Conservation (phyloP, 768 basidiomycete species). For the Pisolithus albus region DNA sequence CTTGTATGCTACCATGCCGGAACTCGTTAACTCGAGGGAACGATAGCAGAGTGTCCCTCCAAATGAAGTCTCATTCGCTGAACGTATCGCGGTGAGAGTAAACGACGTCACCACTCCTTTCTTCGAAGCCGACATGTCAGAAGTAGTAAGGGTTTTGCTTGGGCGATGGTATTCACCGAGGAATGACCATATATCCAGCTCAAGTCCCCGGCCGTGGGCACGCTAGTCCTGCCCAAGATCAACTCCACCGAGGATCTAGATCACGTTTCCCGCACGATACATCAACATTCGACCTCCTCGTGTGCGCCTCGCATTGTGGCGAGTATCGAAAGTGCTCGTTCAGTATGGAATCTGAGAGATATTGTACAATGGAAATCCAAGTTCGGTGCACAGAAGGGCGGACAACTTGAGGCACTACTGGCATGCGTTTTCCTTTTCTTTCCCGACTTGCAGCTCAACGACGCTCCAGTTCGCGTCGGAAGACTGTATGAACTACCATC, state of each 20-base stretch:
- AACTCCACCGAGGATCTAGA: slow-evolving; percentile 63
- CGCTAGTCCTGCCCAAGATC: slow-evolving; percentile 82
- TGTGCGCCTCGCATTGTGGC: slow-evolving; percentile 58
- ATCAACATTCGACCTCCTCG: slow-evolving; percentile 17
- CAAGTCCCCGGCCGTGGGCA: slow-evolving; percentile 40
- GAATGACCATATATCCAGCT: slow-evolving; percentile 1
- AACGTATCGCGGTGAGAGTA: slow-evolving; percentile 62
- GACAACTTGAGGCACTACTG: slow-evolving; percentile 56
- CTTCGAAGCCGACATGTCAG: slow-evolving; percentile 56
- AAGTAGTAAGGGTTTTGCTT: slow-evolving; percentile 40
- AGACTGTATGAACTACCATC: slow-evolving; percentile 55
- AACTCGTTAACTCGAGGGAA: slow-evolving; percentile 12
- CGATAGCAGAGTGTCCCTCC: slow-evolving; percentile 15
- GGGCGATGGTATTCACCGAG: neutral
- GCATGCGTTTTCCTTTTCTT: slow-evolving; percentile 18
- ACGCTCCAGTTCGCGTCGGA: slow-evolving; percentile 82
- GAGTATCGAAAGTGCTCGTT: slow-evolving; percentile 80
- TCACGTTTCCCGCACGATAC: slow-evolving; percentile 42
- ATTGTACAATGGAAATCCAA: slow-evolving; percentile 67
- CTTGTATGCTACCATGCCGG: slow-evolving; percentile 2
- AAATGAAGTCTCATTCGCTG: slow-evolving; percentile 35
- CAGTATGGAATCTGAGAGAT: slow-evolving; percentile 55
- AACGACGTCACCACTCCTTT: slow-evolving; percentile 62
- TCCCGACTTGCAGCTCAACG: neutral
- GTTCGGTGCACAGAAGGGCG: slow-evolving; percentile 39